A percentile compares a stretch with the other conserved stretches of the same genome.
Evolutionary conservation across 1,284 basidiomycete genomes (phyloP).

Genomic region (Tetrapyrgos nigripes): DNA sequence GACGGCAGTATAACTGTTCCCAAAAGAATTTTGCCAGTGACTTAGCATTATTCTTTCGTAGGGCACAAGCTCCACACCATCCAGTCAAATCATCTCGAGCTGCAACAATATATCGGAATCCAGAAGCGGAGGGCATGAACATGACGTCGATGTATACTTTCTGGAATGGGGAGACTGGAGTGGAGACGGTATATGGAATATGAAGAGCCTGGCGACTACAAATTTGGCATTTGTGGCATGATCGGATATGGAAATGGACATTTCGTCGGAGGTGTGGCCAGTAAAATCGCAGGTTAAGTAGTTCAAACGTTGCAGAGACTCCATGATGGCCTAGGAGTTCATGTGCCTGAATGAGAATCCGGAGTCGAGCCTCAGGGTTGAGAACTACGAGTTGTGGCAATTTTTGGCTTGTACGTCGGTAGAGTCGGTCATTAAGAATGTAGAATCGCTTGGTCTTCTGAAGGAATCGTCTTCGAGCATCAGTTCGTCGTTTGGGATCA

Average conservation of each 20-base stretch:
- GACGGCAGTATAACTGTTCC: slow-evolving; percentile 33
- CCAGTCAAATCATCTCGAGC: slow-evolving; percentile 8
- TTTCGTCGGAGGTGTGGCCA: slow-evolving; percentile 26
- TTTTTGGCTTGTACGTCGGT: slow-evolving; percentile 1
- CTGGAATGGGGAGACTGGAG: slow-evolving; percentile 32
- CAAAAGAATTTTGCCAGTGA: slow-evolving; percentile 30
- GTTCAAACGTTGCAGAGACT: slow-evolving; percentile 4
- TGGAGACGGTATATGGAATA: slow-evolving; percentile 10
- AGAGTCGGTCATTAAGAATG: no score
- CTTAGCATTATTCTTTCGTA: slow-evolving; percentile 6
- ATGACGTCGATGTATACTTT: slow-evolving; percentile 41
- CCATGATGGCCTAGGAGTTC: slow-evolving; percentile 17
- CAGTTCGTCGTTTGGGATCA: no score
- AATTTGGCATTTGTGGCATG: not conserved
- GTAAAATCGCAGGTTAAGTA: slow-evolving; percentile 1
- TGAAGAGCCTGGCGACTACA: slow-evolving; percentile 36
- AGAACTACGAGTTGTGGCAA: slow-evolving; percentile 8
- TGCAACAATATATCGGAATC: slow-evolving; percentile 12
- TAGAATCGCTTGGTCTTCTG: slow-evolving; percentile 3
- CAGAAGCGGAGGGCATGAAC: slow-evolving; percentile 23
- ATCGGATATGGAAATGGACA: slow-evolving; percentile 20
- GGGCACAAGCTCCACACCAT: slow-evolving; percentile 30
- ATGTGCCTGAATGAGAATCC: slow-evolving; percentile 22
- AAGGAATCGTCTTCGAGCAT: no score
- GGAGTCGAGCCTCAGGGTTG: not conserved